A percentile compares a stretch with the other conserved stretches of the same genome.
phyloP scores from a whole-genome alignment of 495 filamentous ascomycete species.

The Staphylotrichum longicolle region DNA sequence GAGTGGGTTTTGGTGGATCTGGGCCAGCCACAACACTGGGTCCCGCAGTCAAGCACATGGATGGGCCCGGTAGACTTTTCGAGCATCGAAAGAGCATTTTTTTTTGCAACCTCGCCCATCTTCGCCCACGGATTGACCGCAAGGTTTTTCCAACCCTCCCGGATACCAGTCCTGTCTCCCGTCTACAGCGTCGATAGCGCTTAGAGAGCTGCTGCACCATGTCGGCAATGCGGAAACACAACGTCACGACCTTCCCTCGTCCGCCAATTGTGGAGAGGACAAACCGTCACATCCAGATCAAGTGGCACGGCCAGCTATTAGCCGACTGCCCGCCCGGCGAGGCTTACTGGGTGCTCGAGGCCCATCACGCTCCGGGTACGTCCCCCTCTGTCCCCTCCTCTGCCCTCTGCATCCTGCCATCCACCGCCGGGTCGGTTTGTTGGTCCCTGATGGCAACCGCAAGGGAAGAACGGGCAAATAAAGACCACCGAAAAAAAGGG shows the following conservation, averaged over 20 bases:
- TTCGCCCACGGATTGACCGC: slow-evolving; percentile 11
- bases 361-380: slow-evolving; percentile 55
- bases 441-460: slow-evolving; percentile 1
- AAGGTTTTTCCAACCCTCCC: slow-evolving; percentile 9
- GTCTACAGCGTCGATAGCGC: not conserved
- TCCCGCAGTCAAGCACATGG: slow-evolving; percentile 20
- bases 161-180: not conserved
- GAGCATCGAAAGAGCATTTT: slow-evolving; percentile 24
- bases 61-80: slow-evolving; percentile 25
- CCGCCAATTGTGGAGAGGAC: slow-evolving; percentile 54
- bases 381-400: slow-evolving; percentile 4
- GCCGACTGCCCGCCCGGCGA: slow-evolving; percentile 52
- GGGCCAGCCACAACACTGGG: slow-evolving; percentile 21
- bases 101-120: slow-evolving; percentile 12
- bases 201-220: slow-evolving; percentile 27
- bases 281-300: slow-evolving; percentile 50
- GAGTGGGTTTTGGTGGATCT: slow-evolving; percentile 17
- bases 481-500: too few relatives aligned
- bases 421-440: slow-evolving; percentile 8
- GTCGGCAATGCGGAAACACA: slow-evolving; percentile 49
- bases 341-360: slow-evolving; percentile 60
- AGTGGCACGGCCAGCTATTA: slow-evolving; percentile 51
- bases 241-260: slow-evolving; percentile 58
- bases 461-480: not conserved
- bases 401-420: slow-evolving; percentile 5